phyloP scores from a whole-genome alignment of 495 filamentous ascomycete species.

The Friedmanniomyces simplex region DNA sequence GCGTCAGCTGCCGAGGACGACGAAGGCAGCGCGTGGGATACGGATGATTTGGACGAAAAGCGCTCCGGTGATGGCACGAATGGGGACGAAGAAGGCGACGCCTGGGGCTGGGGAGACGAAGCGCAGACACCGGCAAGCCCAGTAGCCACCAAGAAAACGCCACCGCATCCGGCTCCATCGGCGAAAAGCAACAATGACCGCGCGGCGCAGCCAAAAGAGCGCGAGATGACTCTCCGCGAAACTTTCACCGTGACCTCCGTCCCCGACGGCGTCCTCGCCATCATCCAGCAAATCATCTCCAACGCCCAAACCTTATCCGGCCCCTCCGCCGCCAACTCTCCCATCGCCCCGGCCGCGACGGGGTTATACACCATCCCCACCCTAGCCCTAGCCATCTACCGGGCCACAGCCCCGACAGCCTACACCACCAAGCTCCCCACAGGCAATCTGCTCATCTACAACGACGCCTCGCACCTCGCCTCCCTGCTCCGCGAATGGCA shows the following conservation, averaged over 20 bases:
- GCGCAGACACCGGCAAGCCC: conserved; percentile 9
- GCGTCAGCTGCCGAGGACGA: conserved; percentile 42
- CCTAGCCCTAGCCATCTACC: conserved; percentile 79
- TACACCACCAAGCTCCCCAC: conserved; percentile 48
- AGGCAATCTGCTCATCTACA: conserved; percentile 88
- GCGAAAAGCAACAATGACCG: neutral
- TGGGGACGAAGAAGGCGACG: conserved; percentile 44
- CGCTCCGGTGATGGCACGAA: conserved; percentile 25
- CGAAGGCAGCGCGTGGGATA: conserved; percentile 55
- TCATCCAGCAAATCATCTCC: conserved; percentile 57
- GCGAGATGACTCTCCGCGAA: conserved; percentile 70
- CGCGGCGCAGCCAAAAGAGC: conserved; percentile 22
- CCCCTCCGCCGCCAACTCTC: conserved; percentile 42
- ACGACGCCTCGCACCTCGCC: conserved; percentile 73
- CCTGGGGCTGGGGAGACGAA: conserved; percentile 69
- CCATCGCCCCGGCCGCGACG: conserved; percentile 59
- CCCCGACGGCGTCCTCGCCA: conserved; percentile 60
- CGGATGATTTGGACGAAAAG: conserved; percentile 38
- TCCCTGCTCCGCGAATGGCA: conserved; percentile 56
- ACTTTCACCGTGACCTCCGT: conserved; percentile 79
- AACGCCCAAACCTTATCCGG: conserved; percentile 56
- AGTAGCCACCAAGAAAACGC: conserved; percentile 16
- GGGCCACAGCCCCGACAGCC: conserved; percentile 71
- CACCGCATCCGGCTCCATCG: conserved; percentile 1
- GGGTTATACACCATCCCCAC: conserved; percentile 74